Evolutionary conservation across 805 yeast genomes (phyloP), one percentile per base, ranked within the genome.

Genomic region (Sugiyamaella smithiae): DNA sequence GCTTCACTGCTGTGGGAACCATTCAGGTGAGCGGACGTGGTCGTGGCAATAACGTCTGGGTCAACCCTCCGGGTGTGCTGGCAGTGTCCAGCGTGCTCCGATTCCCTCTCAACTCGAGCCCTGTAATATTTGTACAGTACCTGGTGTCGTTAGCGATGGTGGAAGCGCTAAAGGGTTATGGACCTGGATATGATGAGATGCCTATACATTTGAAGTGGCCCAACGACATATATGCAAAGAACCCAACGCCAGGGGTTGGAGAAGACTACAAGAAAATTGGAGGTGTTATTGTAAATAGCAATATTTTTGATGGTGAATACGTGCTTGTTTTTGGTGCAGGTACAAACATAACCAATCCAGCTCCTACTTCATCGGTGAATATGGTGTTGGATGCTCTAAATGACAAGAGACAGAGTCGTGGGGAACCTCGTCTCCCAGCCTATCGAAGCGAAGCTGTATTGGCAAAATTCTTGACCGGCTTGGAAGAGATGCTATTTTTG

Each of bases 141-240:
- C 65, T 93, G 11, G 80, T 87, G 5, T 81, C 93, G 48, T 67
- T 93, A 54, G 97, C 98, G 0, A 76, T 85, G 45, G 83, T 90
- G 7, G 88, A 85, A 62, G 87, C 95, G 23, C 75, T 91, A 14
- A 65, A 78, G 29, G 71, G 79, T 1, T 81, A 88, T 58, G 80
- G 80, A 1, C 66, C 68, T 0, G 88, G 86, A 0, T 88, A 83
- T 62, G 82, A 80, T 17, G 84, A 80, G 40, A 67, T 93, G 57
- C 97, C 96, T 0, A 73, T 91, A 12, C 75, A 80, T 44, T 75
- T 93, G 51, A 93, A 93, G 64, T 93, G 99, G 99, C 99, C 99
- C 1, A 93, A 93, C 64, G 99, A 93, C 65, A 69, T 93, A 11
- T 93, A 88, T 62, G 80, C 84, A 3, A 63, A 80, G 57, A 81